These are phyloP conservation scores for Clonostachys rosea DNA, from an alignment of 2,329 filamentous ascomycete species.

Conservation along the genomic window DNA sequence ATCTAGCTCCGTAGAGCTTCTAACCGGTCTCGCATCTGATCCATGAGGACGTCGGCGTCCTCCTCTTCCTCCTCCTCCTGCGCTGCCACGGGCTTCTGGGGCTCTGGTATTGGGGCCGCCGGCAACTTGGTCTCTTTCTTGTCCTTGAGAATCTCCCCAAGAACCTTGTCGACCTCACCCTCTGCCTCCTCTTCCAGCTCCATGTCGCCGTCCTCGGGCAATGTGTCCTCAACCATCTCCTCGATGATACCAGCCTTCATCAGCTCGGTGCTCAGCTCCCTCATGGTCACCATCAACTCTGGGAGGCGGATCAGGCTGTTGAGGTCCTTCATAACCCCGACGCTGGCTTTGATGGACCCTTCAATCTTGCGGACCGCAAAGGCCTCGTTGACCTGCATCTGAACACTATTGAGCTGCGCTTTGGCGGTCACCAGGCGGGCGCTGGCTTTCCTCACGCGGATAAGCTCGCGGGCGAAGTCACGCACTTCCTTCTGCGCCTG, in stretches of 20 bases:
- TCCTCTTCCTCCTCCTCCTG: constrained; percentile 71
- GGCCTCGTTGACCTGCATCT: constrained; percentile 97
- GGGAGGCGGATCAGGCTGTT: constrained; percentile 81
- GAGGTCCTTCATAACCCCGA: constrained; percentile 95
- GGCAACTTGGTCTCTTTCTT: constrained; percentile 60
- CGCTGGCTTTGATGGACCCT: constrained; percentile 79
- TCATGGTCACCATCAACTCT: constrained; percentile 84
- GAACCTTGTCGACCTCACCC: constrained; percentile 84
- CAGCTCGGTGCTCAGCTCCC: constrained; percentile 78
- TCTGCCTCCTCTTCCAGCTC: constrained; percentile 74
- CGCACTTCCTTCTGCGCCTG: constrained; percentile 82
- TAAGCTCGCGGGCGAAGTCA: constrained; percentile 82
- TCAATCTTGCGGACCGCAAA: constrained; percentile 96
- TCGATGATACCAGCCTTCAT: constrained; percentile 96
- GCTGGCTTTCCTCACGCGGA: constrained; percentile 73
- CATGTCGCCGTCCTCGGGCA: constrained; percentile 70
- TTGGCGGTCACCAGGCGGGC: constrained; percentile 77
- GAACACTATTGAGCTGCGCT: constrained; percentile 86
- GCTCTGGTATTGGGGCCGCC: constrained; percentile 49
- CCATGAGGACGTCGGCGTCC: constrained; percentile 84
- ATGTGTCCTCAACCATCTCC: constrained; percentile 87
- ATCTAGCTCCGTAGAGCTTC: constrained; percentile 82
- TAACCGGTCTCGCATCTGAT: constrained; percentile 87
- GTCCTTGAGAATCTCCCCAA: constrained; percentile 86
- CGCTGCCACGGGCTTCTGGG: constrained; percentile 47